Evolutionary conservation across 116 monocot genomes (phyloP).

Genomic region (Iris pallida): DNA sequence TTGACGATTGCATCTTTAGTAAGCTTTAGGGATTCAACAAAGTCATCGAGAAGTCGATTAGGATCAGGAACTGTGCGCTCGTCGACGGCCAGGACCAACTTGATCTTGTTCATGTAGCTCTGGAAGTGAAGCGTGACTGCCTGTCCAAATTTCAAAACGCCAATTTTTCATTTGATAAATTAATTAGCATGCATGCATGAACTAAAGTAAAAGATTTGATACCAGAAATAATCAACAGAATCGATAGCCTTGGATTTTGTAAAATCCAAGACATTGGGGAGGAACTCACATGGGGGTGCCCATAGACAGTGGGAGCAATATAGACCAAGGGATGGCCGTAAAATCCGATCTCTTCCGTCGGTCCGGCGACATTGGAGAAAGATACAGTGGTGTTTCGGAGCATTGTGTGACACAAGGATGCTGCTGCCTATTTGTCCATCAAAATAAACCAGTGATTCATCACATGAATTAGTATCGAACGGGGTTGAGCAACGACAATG

Average conservation of each 20-base stretch:
- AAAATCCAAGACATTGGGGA: too few relatives aligned
- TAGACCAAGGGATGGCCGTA: slow-evolving; percentile 15
- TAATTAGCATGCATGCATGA: too few relatives aligned
- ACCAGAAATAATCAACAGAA: too few relatives aligned
- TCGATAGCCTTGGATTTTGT: too few relatives aligned
- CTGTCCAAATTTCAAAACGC: slow-evolving; percentile 9
- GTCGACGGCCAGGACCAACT: slow-evolving; percentile 17
- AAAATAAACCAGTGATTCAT: too few relatives aligned
- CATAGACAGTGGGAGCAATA: slow-evolving; percentile 26
- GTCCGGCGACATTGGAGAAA: slow-evolving; percentile 17
- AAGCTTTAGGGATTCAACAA: slow-evolving; percentile 9
- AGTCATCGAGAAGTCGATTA: slow-evolving; percentile 9
- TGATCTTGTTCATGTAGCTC: slow-evolving; percentile 25
- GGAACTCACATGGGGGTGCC: too few relatives aligned
- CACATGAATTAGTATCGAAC: too few relatives aligned
- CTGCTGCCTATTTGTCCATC: slow-evolving; percentile 3
- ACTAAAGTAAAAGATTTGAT: too few relatives aligned
- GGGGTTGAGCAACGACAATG: too few relatives aligned
- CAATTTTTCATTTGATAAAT: too few relatives aligned
- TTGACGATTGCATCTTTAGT: slow-evolving; percentile 10
- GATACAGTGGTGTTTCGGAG: slow-evolving; percentile 13
- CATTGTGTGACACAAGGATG: slow-evolving; percentile 8
- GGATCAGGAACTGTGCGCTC: slow-evolving; percentile 13
- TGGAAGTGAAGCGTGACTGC: slow-evolving; percentile 19
- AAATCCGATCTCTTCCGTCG: slow-evolving; percentile 11